Base-by-base conservation (phyloP, 371 early-diverging fungal genomes). In the Mucor piriformis region DNA sequence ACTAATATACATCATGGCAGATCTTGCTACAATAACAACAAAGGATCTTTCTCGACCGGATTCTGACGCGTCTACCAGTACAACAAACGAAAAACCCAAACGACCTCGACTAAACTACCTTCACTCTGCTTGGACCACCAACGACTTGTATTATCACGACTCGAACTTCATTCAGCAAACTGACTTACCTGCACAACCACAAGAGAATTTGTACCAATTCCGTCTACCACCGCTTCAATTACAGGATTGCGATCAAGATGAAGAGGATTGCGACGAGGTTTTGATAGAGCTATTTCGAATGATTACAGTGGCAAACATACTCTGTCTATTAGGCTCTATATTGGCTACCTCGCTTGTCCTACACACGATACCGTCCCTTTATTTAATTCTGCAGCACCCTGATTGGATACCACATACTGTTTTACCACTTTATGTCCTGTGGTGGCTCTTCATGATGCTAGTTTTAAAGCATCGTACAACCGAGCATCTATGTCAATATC, bases 121-220 rank as follows among this genome's bases (percentile, higher is more conserved):
- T 21, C 61, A 68, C 4, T 69, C 73, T 13, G 71, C 63, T 2
- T 76, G 73, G 77, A 60, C 69, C 2, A 66, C 70, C 3, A 60
- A 59, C 3, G 64, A 68, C 20, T 34, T 63, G 8, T 57, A 54
- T 16, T 32, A 46, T 20, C 24, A 44, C 0, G 24, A 27, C 3
- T 58, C 42, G 35, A 18, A 20, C 23, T n/a, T n/a, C n/a, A n/a
- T n/a, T n/a, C n/a, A n/a, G n/a, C n/a, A n/a, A n/a, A n/a, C n/a
- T n/a, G n/a, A 44, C 44, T 25, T 20, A 35, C 35, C 13, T 27
- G 15, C 48, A 49, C 11, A 38, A 12, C 16, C 48, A 40, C 20
- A 37, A 15, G 49, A 27, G 13, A 32, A 37, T 21, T 21, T 59
- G 1, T 38, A 52, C 20, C 16, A 38, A 15, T 34, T 52, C n/a